phyloP scores from a whole-genome alignment of 2,329 filamentous ascomycete species.

The Penicillium sp. region DNA sequence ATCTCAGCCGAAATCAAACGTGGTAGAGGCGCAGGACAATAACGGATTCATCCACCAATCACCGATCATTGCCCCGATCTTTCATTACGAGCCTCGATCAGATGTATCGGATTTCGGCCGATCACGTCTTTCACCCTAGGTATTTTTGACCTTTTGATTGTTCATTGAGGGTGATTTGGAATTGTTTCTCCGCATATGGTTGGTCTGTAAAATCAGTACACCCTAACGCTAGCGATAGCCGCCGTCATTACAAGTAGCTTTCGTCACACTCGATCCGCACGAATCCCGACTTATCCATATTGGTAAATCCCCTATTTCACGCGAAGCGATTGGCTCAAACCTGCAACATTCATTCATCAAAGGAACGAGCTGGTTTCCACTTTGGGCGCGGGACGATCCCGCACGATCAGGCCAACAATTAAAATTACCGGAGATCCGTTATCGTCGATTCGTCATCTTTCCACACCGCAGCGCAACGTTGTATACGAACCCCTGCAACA shows the following conservation, averaged over 20 bases:
- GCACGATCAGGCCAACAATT: not conserved
- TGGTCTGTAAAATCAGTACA: too few relatives aligned
- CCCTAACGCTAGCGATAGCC: slow-evolving; percentile 18
- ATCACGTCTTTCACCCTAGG: slow-evolving; percentile 6
- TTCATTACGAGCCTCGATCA: not conserved
- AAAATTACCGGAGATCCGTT: too few relatives aligned
- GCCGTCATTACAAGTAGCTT: too few relatives aligned
- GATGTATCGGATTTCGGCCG: slow-evolving; percentile 9
- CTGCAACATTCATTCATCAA: not conserved
- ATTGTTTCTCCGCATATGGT: too few relatives aligned
- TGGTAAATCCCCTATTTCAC: too few relatives aligned
- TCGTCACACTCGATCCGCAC: too few relatives aligned
- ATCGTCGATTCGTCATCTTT: slow-evolving; percentile 6
- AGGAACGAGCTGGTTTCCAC: too few relatives aligned
- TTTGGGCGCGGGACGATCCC: slow-evolving; percentile 1
- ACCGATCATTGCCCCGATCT: not conserved
- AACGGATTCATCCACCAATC: slow-evolving; percentile 3
- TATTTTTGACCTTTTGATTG: too few relatives aligned
- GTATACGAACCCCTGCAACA: slow-evolving; percentile 4
- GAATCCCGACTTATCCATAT: too few relatives aligned
- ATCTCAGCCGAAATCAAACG: slow-evolving; percentile 13
- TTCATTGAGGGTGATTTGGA: too few relatives aligned
- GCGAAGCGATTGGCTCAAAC: too few relatives aligned
- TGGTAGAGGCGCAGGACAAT: slow-evolving; percentile 2
- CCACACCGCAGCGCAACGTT: slow-evolving; percentile 2